Percentiles rank a stretch among this genome's conserved stretches.
Conservation (phyloP, 2,329 filamentous ascomycete species). For the Fusarium virguliforme region DNA sequence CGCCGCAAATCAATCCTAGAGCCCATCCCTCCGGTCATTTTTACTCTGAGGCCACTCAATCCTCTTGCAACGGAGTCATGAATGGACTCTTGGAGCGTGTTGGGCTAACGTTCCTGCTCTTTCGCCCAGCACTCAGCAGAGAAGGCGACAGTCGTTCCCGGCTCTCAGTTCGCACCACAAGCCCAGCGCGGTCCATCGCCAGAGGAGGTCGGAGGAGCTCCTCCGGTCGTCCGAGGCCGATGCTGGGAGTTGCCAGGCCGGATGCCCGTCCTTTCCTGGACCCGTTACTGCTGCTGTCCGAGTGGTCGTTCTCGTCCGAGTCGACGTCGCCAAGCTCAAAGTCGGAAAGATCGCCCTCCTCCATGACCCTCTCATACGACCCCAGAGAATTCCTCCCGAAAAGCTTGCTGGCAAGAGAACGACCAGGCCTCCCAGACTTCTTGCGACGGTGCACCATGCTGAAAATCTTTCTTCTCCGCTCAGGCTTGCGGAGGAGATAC, state of each 20-base stretch:
- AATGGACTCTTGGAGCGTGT: conserved; percentile 73
- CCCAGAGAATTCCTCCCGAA: conserved; percentile 72
- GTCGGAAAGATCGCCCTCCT: conserved; percentile 81
- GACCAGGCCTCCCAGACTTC: conserved; percentile 60
- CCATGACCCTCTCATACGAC: conserved; percentile 85
- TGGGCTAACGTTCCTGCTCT: conserved; percentile 71
- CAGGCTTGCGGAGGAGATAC: conserved; percentile 85
- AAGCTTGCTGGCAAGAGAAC: conserved; percentile 74
- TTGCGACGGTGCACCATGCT: conserved; percentile 52
- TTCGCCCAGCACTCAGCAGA: conserved; percentile 69
- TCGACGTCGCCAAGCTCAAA: conserved; percentile 83
- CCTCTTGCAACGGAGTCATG: conserved; percentile 66
- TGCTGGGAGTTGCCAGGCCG: conserved; percentile 78
- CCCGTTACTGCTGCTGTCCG: conserved; percentile 73
- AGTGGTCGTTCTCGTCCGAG: conserved; percentile 75
- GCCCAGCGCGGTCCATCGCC: conserved; percentile 76
- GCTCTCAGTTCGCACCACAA: conserved; percentile 88
- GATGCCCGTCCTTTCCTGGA: conserved; percentile 73
- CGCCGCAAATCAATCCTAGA: conserved; percentile 29
- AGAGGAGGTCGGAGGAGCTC: conserved; percentile 59
- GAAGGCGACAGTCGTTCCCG: conserved; percentile 80
- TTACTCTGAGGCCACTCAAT: conserved; percentile 45
- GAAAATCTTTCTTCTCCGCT: conserved; percentile 69
- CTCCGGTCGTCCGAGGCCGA: conserved; percentile 69
- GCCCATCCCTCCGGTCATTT: not conserved